A percentile compares a stretch with the other conserved stretches of the same genome.
Conservation (phyloP, 2,329 filamentous ascomycete genomes). For the Alternaria sp. region DNA sequence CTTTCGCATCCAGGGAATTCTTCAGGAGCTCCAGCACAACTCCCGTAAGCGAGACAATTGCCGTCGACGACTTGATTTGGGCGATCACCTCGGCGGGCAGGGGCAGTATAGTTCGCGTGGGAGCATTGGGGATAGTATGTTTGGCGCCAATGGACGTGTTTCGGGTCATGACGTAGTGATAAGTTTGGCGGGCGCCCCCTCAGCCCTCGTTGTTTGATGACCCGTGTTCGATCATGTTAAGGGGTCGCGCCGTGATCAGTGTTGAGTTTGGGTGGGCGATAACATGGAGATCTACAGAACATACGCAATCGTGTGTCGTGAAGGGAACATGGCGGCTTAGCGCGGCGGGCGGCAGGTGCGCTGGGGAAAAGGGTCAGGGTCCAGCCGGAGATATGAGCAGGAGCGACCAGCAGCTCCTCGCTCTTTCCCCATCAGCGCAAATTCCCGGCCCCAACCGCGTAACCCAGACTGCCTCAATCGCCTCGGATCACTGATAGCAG, state of each 20-base stretch:
- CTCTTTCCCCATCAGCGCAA: conserved; percentile 2
- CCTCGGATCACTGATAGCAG: background rate
- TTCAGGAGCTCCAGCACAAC: conserved; percentile 75
- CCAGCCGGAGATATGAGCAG: conserved; percentile 15
- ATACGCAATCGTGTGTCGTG: conserved; percentile 8
- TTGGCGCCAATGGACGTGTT: background rate
- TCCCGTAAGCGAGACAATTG: conserved; percentile 74
- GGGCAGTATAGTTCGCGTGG: conserved; percentile 61
- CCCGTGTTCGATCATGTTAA: conserved; percentile 12
- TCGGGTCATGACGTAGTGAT: conserved; percentile 21
- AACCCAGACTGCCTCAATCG: background rate
- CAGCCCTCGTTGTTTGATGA: conserved; percentile 3
- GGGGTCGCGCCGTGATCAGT: conserved; percentile 1
- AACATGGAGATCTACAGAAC: conserved; percentile 12
- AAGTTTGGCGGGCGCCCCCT: conserved; percentile 3
- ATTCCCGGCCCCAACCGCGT: background rate
- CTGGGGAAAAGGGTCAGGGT: conserved; percentile 27
- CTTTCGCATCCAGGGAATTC: conserved; percentile 83
- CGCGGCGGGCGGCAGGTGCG: conserved; percentile 9
- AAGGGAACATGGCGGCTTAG: conserved; percentile 3
- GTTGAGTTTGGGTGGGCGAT: background rate
- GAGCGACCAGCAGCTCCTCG: background rate
- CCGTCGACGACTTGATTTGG: conserved; percentile 84
- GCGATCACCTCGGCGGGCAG: conserved; percentile 74
- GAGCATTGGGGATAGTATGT: background rate